Percentiles rank a stretch among this genome's conserved stretches.
These are phyloP conservation scores for Pistacia atlantica DNA, from an alignment of 345 rosid genomes.

Conservation along the genomic window DNA sequence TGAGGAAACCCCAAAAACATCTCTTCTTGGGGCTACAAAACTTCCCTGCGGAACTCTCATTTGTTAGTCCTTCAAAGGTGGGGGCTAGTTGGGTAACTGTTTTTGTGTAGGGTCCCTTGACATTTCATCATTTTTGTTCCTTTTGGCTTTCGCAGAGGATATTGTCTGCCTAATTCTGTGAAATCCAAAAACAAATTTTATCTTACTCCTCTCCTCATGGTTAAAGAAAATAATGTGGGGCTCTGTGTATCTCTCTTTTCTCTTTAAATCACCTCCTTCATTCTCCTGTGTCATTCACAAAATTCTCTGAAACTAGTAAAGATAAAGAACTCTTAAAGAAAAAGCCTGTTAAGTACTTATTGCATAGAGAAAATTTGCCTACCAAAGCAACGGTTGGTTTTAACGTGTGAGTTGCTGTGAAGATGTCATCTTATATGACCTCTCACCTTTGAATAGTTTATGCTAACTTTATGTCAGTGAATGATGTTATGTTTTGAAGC, in stretches of 20 bases:
- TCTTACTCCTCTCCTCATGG: slow-evolving; percentile 14
- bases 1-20: slow-evolving; percentile 38
- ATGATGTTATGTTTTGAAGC: not conserved
- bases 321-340: not conserved
- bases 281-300: slow-evolving; percentile 20
- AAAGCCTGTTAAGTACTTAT: slow-evolving; percentile 4
- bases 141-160: slow-evolving; percentile 36
- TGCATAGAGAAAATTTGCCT: not conserved
- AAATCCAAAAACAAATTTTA: slow-evolving; percentile 24
- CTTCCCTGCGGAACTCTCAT: slow-evolving; percentile 20
- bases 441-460: not conserved
- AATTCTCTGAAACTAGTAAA: slow-evolving; percentile 16
- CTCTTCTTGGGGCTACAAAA: slow-evolving; percentile 43
- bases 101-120: slow-evolving; percentile 22
- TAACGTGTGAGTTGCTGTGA: not conserved
- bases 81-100: slow-evolving; percentile 18
- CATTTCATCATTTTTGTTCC: slow-evolving; percentile 29
- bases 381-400: not conserved
- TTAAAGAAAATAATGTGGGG: slow-evolving; percentile 25
- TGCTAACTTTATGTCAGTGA: slow-evolving; percentile 11
- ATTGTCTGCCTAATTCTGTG: slow-evolving; percentile 40
- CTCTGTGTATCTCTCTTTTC: slow-evolving; percentile 23
- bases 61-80: slow-evolving; percentile 21
- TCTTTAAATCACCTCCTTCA: slow-evolving; percentile 25
- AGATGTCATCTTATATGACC: not conserved